These are phyloP conservation scores for Rhododendron mucronatum DNA, from an alignment of 148 eudicot genomes.

Conservation along the genomic window DNA sequence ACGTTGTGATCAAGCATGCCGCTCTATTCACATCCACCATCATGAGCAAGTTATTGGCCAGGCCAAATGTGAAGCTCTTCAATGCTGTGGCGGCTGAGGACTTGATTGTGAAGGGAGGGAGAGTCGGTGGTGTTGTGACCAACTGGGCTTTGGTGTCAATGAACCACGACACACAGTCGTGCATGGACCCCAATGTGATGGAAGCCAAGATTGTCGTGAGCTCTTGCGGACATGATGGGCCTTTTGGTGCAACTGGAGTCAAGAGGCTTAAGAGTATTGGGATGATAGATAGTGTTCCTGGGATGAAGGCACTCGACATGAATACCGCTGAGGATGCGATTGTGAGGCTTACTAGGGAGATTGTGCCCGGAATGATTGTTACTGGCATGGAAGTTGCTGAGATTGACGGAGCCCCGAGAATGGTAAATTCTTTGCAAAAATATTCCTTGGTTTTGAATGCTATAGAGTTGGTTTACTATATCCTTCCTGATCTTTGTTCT, in stretches of 20 bases:
- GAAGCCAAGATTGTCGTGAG: conserved; percentile 92
- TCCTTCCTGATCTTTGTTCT: not conserved
- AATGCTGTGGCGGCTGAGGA: conserved; percentile 94
- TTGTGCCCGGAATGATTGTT: conserved; percentile 96
- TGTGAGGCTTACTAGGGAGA: conserved; percentile 75
- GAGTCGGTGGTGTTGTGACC: conserved; percentile 88
- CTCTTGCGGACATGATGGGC: conserved; percentile 94
- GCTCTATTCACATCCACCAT: conserved; percentile 92
- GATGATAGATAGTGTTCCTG: conserved; percentile 76
- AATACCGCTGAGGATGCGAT: conserved; percentile 91
- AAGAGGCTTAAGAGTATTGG: conserved; percentile 83
- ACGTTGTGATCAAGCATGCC: conserved; percentile 88
- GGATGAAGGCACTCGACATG: conserved; percentile 96
- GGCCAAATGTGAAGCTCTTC: conserved; percentile 89
- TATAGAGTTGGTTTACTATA: not conserved
- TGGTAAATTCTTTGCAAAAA: conserved; percentile 41
- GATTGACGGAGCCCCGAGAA: conserved; percentile 90
- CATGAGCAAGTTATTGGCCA: conserved; percentile 71
- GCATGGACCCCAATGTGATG: conserved; percentile 99
- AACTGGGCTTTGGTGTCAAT: conserved; percentile 93
- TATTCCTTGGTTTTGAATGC: not conserved
- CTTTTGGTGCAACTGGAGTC: conserved; percentile 94
- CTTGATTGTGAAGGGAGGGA: conserved; percentile 64
- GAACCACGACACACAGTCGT: conserved; percentile 94
- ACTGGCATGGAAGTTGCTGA: conserved; percentile 99